These are phyloP conservation scores for Podospora anserina DNA, from an alignment of 495 filamentous ascomycete genomes.

Conservation along the genomic window DNA sequence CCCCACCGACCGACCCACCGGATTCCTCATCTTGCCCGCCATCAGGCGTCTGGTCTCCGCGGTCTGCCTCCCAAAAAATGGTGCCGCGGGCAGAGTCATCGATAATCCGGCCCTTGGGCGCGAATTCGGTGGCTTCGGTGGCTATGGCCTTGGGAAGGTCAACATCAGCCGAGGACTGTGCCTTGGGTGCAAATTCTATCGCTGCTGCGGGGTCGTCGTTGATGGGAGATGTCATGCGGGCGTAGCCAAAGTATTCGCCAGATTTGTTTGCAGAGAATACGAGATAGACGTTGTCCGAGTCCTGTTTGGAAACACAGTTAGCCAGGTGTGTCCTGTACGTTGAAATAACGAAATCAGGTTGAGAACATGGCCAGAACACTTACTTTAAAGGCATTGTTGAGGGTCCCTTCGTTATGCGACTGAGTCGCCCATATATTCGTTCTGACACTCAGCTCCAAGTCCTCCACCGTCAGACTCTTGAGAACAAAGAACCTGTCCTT, in stretches of 20 bases:
- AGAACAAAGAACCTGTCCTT: slow-evolving; percentile 85
- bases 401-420: slow-evolving; percentile 77
- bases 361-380: background rate
- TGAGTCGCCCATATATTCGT: slow-evolving; percentile 94
- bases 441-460: slow-evolving; percentile 83
- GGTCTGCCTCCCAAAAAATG: slow-evolving; percentile 93
- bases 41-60: slow-evolving; percentile 43
- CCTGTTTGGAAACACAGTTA: slow-evolving; percentile 44
- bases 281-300: slow-evolving; percentile 83
- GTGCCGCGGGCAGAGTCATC: slow-evolving; percentile 90
- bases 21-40: slow-evolving; percentile 39
- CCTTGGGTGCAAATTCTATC: slow-evolving; percentile 60
- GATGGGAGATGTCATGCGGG: slow-evolving; percentile 85
- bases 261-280: slow-evolving; percentile 98
- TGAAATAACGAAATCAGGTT: background rate
- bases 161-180: slow-evolving; percentile 55
- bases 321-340: background rate
- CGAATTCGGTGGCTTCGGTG: slow-evolving; percentile 74
- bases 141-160: slow-evolving; percentile 70
- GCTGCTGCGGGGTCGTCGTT: slow-evolving; percentile 67
- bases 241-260: slow-evolving; percentile 95
- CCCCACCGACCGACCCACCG: slow-evolving; percentile 22
- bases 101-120: slow-evolving; percentile 84
- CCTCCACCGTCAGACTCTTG: slow-evolving; percentile 92
- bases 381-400: slow-evolving; percentile 87